Evolutionary conservation across 108 stramenopile species (phyloP).

Genomic region (Cyclotella kingstonii): DNA sequence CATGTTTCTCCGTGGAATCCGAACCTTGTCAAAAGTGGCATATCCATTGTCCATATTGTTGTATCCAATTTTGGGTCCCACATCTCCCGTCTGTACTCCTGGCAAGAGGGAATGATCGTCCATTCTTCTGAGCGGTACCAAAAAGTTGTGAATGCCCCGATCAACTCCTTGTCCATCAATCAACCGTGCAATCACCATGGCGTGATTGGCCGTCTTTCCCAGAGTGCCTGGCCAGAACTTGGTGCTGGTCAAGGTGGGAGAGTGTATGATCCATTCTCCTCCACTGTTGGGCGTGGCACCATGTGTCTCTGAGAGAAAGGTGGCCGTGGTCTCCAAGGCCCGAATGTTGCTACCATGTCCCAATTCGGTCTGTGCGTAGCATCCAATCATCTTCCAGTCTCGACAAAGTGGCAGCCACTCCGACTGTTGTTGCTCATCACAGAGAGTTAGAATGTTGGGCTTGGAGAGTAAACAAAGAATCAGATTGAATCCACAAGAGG

Average conservation of each 20-base stretch:
- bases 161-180: conserved; percentile 82
- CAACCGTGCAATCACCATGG: conserved; percentile 95
- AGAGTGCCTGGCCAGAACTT: conserved; percentile 97
- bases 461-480: too few relatives aligned
- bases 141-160: conserved; percentile 93
- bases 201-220: conserved; percentile 93
- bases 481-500: too few relatives aligned
- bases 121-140: conserved; percentile 87
- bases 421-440: conserved; percentile 87
- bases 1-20: conserved; percentile 92
- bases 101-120: conserved; percentile 77
- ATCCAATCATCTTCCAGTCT: conserved; percentile 93
- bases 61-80: conserved; percentile 95
- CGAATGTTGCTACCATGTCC: conserved; percentile 93
- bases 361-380: conserved; percentile 95
- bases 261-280: conserved; percentile 82
- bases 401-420: conserved; percentile 89
- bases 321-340: conserved; percentile 94
- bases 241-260: conserved; percentile 83
- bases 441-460: conserved; percentile 79
- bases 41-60: conserved; percentile 98
- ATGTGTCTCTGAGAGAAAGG: conserved; percentile 73
- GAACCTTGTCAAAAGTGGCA: conserved; percentile 77
- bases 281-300: conserved; percentile 48
- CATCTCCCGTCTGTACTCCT: conserved; percentile 92